A percentile compares a stretch with the other conserved stretches of the same genome.
Evolutionary conservation across 345 rosid genomes (phyloP).

Genomic region (Alliaria petiolata): DNA sequence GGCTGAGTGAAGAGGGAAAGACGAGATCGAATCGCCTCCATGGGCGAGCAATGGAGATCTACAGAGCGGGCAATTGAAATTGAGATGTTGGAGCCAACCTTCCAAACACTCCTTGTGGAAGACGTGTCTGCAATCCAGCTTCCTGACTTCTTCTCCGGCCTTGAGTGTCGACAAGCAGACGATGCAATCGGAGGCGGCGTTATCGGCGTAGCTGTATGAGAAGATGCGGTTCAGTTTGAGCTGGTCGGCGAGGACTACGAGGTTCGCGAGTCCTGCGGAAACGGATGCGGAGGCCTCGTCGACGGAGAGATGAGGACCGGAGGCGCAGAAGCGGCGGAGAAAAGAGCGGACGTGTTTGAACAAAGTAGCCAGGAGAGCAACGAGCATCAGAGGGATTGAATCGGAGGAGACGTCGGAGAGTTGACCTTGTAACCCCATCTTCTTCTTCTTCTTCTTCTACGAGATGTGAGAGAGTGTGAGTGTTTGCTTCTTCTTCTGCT

Average conservation of each 20-base stretch:
- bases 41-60: slow-evolving; percentile 40
- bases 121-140: slow-evolving; percentile 73
- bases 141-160: slow-evolving; percentile 74
- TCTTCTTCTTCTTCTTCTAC: background rate
- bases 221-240: slow-evolving; percentile 49
- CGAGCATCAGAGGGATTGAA: slow-evolving; percentile 57
- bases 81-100: slow-evolving; percentile 70
- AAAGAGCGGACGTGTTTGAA: slow-evolving; percentile 44
- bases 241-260: slow-evolving; percentile 61
- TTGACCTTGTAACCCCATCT: slow-evolving; percentile 71
- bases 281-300: slow-evolving; percentile 28
- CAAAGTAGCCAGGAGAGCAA: slow-evolving; percentile 55
- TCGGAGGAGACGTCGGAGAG: slow-evolving; percentile 67
- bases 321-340: slow-evolving; percentile 36
- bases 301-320: background rate
- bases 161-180: slow-evolving; percentile 56
- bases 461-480: no score
- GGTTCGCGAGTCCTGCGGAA: slow-evolving; percentile 51
- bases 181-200: slow-evolving; percentile 43
- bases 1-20: background rate
- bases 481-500: background rate
- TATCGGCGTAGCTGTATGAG: slow-evolving; percentile 39
- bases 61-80: slow-evolving; percentile 74
- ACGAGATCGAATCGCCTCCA: slow-evolving; percentile 14
- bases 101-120: slow-evolving; percentile 78